Evolutionary conservation across 176 grass and related monocot genomes (phyloP).

Genomic region (Aegilops longissima): DNA sequence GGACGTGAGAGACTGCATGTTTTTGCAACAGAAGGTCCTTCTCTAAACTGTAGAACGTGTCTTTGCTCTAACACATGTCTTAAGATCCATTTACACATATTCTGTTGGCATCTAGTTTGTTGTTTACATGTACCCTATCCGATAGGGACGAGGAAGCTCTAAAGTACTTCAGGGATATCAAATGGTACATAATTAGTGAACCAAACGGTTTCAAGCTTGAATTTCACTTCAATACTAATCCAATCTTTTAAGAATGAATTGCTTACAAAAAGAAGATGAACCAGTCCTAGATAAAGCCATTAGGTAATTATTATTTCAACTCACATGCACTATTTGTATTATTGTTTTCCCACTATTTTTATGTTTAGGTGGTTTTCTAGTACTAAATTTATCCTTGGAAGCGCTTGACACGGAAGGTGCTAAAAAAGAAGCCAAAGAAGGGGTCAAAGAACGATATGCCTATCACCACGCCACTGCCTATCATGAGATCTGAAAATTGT

Average conservation of each 20-base stretch:
- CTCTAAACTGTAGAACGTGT: no score
- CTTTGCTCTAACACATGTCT: not conserved
- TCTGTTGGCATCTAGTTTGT: conserved; percentile 6
- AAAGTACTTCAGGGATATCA: conserved; percentile 80
- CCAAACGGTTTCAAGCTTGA: conserved; percentile 85
- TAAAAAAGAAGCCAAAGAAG: conserved; percentile 90
- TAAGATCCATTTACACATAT: not conserved
- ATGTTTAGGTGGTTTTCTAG: conserved; percentile 16
- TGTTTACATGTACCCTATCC: conserved; percentile 35
- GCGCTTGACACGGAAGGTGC: conserved; percentile 74
- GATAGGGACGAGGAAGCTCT: conserved; percentile 74
- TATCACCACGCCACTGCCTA: conserved; percentile 53
- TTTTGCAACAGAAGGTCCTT: not conserved
- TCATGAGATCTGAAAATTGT: conserved; percentile 83
- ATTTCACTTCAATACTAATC: conserved; percentile 57
- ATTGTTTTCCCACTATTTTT: not conserved
- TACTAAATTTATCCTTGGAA: conserved; percentile 66
- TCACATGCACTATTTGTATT: not conserved
- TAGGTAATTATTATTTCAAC: conserved; percentile 35
- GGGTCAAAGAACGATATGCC: conserved; percentile 86
- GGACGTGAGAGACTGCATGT: conserved; percentile 42
- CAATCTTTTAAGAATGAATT: conserved; percentile 61
- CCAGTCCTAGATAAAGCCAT: conserved; percentile 80
- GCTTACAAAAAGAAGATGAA: conserved; percentile 92
- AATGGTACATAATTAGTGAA: conserved; percentile 59